These are phyloP conservation scores for Candida sithepensis DNA, from an alignment of 805 yeast species.

Conservation along the genomic window DNA sequence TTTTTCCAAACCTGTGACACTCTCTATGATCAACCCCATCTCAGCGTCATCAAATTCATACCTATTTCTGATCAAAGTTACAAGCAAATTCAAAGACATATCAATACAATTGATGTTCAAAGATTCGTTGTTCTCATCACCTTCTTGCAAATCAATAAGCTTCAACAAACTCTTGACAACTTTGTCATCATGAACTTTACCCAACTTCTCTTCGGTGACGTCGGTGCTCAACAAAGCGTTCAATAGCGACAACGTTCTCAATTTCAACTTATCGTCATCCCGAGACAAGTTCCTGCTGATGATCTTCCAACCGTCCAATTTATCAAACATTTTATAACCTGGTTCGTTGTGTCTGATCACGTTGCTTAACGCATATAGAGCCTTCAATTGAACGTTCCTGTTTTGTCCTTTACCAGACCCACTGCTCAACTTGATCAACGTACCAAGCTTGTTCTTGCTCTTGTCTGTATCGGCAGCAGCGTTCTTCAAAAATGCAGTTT, in stretches of 20 bases:
- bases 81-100: constrained; percentile 49
- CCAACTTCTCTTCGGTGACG: constrained; percentile 35
- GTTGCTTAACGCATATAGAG: constrained; percentile 74
- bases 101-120: constrained; percentile 51
- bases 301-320: constrained; percentile 59
- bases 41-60: constrained; percentile 47
- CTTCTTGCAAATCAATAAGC: constrained; percentile 26
- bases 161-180: constrained; percentile 33
- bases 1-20: constrained; percentile 36
- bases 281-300: constrained; percentile 29
- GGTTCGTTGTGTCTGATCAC: constrained; percentile 63
- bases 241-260: constrained; percentile 49
- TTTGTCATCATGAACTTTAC: constrained; percentile 35
- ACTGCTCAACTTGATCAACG: constrained; percentile 37
- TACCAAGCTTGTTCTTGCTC: constrained; percentile 43
- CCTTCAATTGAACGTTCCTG: constrained; percentile 49
- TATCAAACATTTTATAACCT: constrained; percentile 54
- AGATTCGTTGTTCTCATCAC: constrained; percentile 28
- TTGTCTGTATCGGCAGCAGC: constrained; percentile 28
- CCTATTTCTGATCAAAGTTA: constrained; percentile 40
- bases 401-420: constrained; percentile 6
- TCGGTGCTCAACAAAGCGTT: constrained; percentile 56
- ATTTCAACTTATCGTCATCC: constrained; percentile 37
- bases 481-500: constrained; percentile 57
- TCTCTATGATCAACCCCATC: constrained; percentile 31